Evolutionary conservation across 2,329 filamentous ascomycete species (phyloP), one percentile per base, ranked within the genome.

Genomic region (Penicillium corylophilum): DNA sequence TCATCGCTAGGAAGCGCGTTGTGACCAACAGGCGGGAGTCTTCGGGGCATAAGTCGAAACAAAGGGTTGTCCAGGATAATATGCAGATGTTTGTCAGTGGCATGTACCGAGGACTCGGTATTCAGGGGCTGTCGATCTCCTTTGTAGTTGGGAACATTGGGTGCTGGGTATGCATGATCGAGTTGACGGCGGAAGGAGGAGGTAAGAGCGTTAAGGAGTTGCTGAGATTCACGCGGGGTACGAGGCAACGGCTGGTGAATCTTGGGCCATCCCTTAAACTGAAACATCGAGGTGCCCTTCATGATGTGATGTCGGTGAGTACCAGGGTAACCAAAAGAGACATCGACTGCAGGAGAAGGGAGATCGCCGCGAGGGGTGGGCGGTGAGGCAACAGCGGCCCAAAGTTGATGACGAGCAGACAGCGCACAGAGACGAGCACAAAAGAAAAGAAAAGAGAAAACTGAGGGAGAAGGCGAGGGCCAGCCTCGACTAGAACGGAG

Each of bases 151-250:
- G 59, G 29, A 13, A 51, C 49, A 36, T 56, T 54, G n/a, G 61
- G 57, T 28, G 66, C 63, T 16, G 78, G 79, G 69, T 86, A 79
- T 52, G 81, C 78, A 47, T 73, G 76, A 61, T 87, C 83, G 38
- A 88, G 77, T 52, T 86, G 82, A 44, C 78, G 74, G 58, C 82
- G 78, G 66, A 88, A 88, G 12, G 83, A 86, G 36, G 76, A 78
- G 20, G 82, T 86, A 56, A 88, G 77, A 18, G 83, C 74, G 47
- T 74, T 77, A 36, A 87, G 77, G 7, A 88, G 74, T 60, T 82
- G 79, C 55, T 82, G 74, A 15, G 80, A 83, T 62, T 87, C 82
- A 51, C 77, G 77, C 4, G 77, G 74, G 23, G 77, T 82, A 15
- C 85, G 73, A 22, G 83, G 72, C 26, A 74, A 68, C 43, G 75